Evolutionary conservation across 2,329 filamentous ascomycete species (phyloP).

Genomic region (Neoascochyta sp.): DNA sequence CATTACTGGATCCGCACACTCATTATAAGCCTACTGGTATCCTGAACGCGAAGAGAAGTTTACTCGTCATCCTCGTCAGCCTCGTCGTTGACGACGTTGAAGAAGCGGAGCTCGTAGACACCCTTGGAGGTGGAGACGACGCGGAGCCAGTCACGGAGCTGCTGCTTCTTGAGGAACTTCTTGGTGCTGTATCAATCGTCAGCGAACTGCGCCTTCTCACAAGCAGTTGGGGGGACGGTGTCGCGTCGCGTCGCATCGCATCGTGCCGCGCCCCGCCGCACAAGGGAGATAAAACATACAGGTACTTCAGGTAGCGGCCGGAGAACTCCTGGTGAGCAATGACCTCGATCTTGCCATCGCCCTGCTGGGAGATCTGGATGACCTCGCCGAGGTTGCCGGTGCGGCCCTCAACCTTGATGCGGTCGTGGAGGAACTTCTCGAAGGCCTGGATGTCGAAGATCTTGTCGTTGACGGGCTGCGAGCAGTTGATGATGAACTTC

Average conservation of each 20-base stretch:
- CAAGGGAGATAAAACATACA: conserved; percentile 58
- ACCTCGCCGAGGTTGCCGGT: conserved; percentile 96
- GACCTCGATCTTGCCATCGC: conserved; percentile 97
- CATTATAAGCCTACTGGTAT: conserved; percentile 7
- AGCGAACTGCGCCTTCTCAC: too few relatives aligned
- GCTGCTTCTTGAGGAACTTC: conserved; percentile 99
- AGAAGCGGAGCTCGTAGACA: conserved; percentile 99
- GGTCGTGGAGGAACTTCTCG: conserved; percentile 99
- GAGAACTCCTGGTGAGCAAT: conserved; percentile 97
- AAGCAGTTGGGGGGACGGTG: too few relatives aligned
- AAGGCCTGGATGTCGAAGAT: conserved; percentile 99
- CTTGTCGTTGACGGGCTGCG: conserved; percentile 97
- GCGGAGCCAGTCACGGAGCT: conserved; percentile 99
- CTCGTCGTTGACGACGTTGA: conserved; percentile 99
- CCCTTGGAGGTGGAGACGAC: conserved; percentile 97
- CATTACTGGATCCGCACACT: conserved; percentile 14
- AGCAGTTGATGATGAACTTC: conserved; percentile 99
- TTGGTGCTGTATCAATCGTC: conserved; percentile 70
- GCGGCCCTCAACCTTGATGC: conserved; percentile 99
- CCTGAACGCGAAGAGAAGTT: conserved; percentile 36
- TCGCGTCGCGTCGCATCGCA: too few relatives aligned
- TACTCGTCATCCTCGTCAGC: conserved; percentile 99
- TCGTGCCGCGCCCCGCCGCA: background rate
- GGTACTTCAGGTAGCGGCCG: conserved; percentile 99
- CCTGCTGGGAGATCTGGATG: conserved; percentile 83